phyloP scores from a whole-genome alignment of 2,329 filamentous ascomycete species.

The Apiospora saccharicola region DNA sequence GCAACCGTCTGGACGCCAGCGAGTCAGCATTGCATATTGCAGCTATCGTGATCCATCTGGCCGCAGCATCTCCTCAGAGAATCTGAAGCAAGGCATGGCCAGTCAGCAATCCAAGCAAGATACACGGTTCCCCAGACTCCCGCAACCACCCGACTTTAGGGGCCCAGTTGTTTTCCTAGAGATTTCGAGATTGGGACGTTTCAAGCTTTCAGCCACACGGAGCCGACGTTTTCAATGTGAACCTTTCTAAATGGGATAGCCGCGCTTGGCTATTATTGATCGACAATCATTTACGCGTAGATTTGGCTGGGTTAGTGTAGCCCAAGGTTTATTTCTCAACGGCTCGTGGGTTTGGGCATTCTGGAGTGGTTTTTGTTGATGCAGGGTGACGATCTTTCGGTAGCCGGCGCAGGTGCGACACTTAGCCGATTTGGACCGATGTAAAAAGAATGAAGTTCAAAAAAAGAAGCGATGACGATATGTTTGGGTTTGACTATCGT shows the following conservation, averaged over 20 bases:
- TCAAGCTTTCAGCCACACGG: conserved; percentile 12
- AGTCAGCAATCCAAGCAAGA: background rate
- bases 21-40: conserved; percentile 10
- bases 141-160: background rate
- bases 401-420: background rate
- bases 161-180: background rate
- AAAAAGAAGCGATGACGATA: conserved; percentile 20
- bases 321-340: conserved; percentile 10
- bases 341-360: conserved; percentile 13
- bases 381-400: conserved; percentile 11
- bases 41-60: background rate
- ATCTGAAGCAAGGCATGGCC: background rate
- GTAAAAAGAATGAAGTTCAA: conserved; percentile 2
- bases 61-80: conserved; percentile 12
- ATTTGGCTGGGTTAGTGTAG: background rate
- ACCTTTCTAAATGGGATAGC: conserved; percentile 9
- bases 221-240: background rate
- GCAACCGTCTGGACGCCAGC: background rate
- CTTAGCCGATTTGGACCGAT: background rate
- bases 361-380: background rate
- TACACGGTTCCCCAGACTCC: conserved; percentile 12
- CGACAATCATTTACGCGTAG: background rate
- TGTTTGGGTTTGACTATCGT: conserved; percentile 2
- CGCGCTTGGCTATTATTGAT: background rate
- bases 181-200: conserved; percentile 1